Percentiles rank a stretch among this genome's conserved stretches.
These are phyloP conservation scores for Phytopythium montanum DNA, from an alignment of 352 stramenopile species.

Conservation along the genomic window DNA sequence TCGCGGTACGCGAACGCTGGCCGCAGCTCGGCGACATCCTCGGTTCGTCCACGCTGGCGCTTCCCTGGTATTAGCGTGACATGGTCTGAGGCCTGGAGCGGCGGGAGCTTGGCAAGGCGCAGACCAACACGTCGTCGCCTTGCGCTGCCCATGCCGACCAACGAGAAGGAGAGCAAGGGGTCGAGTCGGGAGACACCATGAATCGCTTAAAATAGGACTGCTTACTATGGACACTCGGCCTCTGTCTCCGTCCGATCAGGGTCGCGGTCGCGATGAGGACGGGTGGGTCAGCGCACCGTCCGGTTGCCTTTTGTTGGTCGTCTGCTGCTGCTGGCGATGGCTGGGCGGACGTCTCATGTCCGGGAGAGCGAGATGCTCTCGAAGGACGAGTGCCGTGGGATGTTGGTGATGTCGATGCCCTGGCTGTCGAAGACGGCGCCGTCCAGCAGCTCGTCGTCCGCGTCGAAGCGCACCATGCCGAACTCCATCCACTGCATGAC, in stretches of 20 bases:
- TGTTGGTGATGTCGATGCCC: conserved; percentile 62
- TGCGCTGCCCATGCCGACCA: neutral
- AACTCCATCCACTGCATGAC: conserved; percentile 89
- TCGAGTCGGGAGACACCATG: neutral
- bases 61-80: no score
- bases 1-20: conserved; percentile 50
- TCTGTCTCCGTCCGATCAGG: neutral
- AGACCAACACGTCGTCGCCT: neutral
- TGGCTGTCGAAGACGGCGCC: conserved; percentile 55
- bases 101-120: conserved; percentile 35
- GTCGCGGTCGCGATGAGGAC: neutral
- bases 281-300: neutral
- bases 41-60: neutral
- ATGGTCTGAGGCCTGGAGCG: neutral
- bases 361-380: conserved; percentile 70
- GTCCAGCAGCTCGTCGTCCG: conserved; percentile 62
- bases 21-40: conserved; percentile 32
- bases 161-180: neutral
- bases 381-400: conserved; percentile 69
- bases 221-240: conserved; percentile 3
- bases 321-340: no score
- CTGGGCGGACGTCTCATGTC: neutral
- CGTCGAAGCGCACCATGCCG: conserved; percentile 74
- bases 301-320: no score
- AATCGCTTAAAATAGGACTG: neutral